A percentile compares a stretch with the other conserved stretches of the same genome.
These are phyloP conservation scores for Jacaranda copaia DNA, from an alignment of 257 asterid species.

Conservation along the genomic window DNA sequence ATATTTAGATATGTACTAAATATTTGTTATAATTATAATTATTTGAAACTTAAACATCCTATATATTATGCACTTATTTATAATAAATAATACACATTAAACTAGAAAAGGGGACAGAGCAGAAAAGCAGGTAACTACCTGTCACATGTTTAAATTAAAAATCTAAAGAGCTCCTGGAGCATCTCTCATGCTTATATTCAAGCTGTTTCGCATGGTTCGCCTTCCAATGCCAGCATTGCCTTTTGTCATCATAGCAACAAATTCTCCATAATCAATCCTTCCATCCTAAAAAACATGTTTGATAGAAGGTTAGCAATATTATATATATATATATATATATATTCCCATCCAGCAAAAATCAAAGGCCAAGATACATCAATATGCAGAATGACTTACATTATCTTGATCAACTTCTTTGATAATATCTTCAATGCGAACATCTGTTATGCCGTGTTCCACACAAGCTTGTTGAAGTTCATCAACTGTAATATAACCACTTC, in stretches of 20 bases:
- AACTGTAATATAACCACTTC: slow-evolving; percentile 81
- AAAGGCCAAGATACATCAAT: slow-evolving; percentile 11
- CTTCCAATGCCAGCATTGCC: slow-evolving; percentile 68
- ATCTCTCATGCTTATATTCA: slow-evolving; percentile 73
- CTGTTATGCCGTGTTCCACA: slow-evolving; percentile 74
- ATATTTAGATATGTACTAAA: too few species aligned
- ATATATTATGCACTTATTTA: too few species aligned
- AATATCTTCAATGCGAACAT: slow-evolving; percentile 70
- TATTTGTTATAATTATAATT: too few species aligned
- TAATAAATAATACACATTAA: not conserved
- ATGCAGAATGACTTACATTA: slow-evolving; percentile 53
- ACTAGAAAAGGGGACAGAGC: not conserved
- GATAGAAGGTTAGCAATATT: slow-evolving; percentile 26
- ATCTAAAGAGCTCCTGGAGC: slow-evolving; percentile 52
- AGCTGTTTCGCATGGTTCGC: slow-evolving; percentile 70
- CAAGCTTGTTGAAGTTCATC: slow-evolving; percentile 93
- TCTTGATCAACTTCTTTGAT: slow-evolving; percentile 88
- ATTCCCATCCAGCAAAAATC: slow-evolving; percentile 24
- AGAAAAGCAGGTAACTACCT: slow-evolving; percentile 33
- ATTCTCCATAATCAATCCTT: slow-evolving; percentile 67
- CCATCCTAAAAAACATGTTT: slow-evolving; percentile 54
- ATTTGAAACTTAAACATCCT: too few species aligned
- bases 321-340: not conserved
- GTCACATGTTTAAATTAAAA: slow-evolving; percentile 32
- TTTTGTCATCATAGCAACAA: slow-evolving; percentile 73